Evolutionary conservation across 1,284 basidiomycete species (phyloP).

Genomic region (Ustilago curta): DNA sequence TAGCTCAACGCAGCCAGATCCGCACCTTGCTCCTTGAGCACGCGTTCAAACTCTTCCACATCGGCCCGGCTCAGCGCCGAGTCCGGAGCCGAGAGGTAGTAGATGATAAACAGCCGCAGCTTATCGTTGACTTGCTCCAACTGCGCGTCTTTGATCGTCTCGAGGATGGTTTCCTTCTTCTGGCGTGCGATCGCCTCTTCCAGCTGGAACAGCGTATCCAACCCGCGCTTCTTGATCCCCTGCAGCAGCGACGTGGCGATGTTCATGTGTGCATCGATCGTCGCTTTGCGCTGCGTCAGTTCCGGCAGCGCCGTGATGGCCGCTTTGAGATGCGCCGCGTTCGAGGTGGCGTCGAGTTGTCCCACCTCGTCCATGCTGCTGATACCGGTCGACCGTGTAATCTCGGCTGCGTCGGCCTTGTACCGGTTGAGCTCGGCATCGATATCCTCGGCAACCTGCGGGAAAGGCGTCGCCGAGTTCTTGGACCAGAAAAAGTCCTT

Average conservation of each 20-base stretch:
- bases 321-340: conserved; percentile 93
- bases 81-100: conserved; percentile 88
- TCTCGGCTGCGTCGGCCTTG: conserved; percentile 95
- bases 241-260: conserved; percentile 95
- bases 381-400: conserved; percentile 94
- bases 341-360: conserved; percentile 80
- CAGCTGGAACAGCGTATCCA: conserved; percentile 95
- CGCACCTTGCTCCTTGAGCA: conserved; percentile 71
- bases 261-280: conserved; percentile 98
- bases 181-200: conserved; percentile 82
- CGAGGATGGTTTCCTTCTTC: conserved; percentile 78
- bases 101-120: conserved; percentile 90
- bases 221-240: conserved; percentile 92
- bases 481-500: conserved; percentile 99
- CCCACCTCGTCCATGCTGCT: conserved; percentile 92
- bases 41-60: conserved; percentile 80
- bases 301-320: conserved; percentile 99
- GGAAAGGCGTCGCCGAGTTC: conserved; percentile 95
- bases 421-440: conserved; percentile 90
- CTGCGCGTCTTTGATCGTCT: conserved; percentile 75
- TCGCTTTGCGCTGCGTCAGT: conserved; percentile 93
- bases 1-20: conserved; percentile 92
- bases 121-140: conserved; percentile 76
- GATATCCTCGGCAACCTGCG: conserved; percentile 98
- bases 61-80: conserved; percentile 86